Percentiles rank a stretch among this genome's conserved stretches.
Evolutionary conservation across 805 yeast genomes (phyloP).

Genomic region (Saturnispora gosingensis): DNA sequence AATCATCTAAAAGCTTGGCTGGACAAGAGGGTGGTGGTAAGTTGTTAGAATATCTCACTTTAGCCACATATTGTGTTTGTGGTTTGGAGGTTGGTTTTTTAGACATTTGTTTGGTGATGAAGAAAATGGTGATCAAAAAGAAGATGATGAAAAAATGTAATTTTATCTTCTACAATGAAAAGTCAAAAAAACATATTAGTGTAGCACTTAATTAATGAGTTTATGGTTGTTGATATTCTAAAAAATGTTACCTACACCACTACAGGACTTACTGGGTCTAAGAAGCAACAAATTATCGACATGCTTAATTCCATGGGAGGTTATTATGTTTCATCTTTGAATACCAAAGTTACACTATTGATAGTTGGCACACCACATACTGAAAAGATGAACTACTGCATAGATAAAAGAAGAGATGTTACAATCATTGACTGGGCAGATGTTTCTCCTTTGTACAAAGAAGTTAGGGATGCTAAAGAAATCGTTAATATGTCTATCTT

Average conservation of each 20-base stretch:
- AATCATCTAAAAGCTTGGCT: conserved; percentile 61
- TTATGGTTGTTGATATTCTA: conserved; percentile 24
- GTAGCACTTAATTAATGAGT: not conserved
- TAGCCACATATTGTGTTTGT: conserved; percentile 47
- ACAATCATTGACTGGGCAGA: conserved; percentile 39
- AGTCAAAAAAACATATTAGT: not conserved
- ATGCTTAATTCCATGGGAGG: conserved; percentile 55
- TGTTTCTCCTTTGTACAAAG: conserved; percentile 35
- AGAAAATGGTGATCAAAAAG: not conserved
- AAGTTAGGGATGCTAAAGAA: conserved; percentile 23
- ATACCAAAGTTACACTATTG: conserved; percentile 50
- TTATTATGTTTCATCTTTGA: conserved; percentile 42
- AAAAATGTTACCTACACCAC: conserved; percentile 45
- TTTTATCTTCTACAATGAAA: not conserved
- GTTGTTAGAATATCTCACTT: conserved; percentile 73
- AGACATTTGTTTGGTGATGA: not conserved
- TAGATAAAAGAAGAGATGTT: conserved; percentile 46
- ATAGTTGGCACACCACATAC: conserved; percentile 52
- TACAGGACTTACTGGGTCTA: conserved; percentile 38
- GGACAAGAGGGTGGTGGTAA: conserved; percentile 92
- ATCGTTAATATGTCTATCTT: conserved; percentile 7
- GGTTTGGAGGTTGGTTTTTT: conserved; percentile 5
- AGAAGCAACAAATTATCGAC: conserved; percentile 34
- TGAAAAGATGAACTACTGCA: conserved; percentile 45
- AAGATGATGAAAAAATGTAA: not conserved